Evolutionary conservation across 164 flowering plant species (phyloP).

Genomic region (Liriodendron chinense): DNA sequence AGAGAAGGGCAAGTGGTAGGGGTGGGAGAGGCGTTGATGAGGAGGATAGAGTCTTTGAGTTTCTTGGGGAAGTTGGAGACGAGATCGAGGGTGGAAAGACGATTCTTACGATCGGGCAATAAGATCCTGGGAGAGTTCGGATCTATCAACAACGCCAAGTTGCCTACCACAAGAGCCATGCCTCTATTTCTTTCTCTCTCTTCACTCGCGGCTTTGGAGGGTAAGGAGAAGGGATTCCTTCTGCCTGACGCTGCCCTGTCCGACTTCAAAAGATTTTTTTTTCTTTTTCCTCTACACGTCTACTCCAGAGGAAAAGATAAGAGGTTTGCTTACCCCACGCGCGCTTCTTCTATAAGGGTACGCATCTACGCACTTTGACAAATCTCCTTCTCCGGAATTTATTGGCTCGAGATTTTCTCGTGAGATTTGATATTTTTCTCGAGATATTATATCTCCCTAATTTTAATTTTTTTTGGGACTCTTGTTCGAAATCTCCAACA

Average conservation of each 20-base stretch:
- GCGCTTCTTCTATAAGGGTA: too few species aligned
- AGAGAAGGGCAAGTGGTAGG: not conserved
- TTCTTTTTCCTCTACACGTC: not conserved
- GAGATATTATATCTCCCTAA: too few species aligned
- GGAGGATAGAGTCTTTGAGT: not conserved
- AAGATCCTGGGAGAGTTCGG: slow-evolving; percentile 26
- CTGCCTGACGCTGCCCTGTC: not conserved
- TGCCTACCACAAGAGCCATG: slow-evolving; percentile 69
- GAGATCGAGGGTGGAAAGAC: not conserved
- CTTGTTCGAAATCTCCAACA: too few species aligned
- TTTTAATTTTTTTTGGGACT: too few species aligned
- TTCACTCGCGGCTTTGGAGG: not conserved
- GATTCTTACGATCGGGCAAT: slow-evolving; percentile 8
- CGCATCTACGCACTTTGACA: too few species aligned
- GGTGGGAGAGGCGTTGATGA: not conserved
- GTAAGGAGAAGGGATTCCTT: not conserved
- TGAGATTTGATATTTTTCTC: too few species aligned
- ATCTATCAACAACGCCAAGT: slow-evolving; percentile 42
- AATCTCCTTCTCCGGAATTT: too few species aligned
- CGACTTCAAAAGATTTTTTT: not conserved
- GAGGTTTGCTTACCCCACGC: too few species aligned
- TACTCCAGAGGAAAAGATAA: too few species aligned
- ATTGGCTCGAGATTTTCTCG: too few species aligned
- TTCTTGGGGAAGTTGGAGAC: not conserved
- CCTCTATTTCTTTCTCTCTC: not conserved